Percentiles rank a stretch among this genome's conserved stretches.
Evolutionary conservation across 352 stramenopile genomes (phyloP).

Genomic region (Blastocystis sp.): DNA sequence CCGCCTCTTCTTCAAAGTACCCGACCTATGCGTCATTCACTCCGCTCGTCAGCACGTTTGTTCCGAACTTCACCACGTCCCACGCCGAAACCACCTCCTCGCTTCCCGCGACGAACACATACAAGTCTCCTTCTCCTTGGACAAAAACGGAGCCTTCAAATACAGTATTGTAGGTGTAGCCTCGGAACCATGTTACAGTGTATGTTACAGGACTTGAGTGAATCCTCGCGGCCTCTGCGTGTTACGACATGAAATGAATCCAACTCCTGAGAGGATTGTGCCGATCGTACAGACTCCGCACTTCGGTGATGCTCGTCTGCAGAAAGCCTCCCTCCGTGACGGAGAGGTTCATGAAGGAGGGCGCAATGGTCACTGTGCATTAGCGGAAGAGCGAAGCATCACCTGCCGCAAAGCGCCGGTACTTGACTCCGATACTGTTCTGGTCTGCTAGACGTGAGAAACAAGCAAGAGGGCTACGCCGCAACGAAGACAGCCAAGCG

Average conservation of each 20-base stretch:
- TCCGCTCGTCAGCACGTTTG: not conserved
- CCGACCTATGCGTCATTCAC: not conserved
- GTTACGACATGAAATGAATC: too few species aligned
- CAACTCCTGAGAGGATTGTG: not conserved
- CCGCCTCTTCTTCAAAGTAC: constrained; percentile 7
- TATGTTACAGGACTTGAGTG: too few species aligned
- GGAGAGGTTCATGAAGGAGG: not conserved
- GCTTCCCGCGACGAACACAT: not conserved
- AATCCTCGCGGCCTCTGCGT: too few species aligned
- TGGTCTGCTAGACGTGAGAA: not conserved
- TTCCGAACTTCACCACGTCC: constrained; percentile 13
- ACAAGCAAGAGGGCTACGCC: not conserved
- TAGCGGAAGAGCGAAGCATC: not conserved
- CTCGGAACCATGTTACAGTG: not conserved
- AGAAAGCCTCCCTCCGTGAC: not conserved
- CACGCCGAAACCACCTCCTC: not conserved
- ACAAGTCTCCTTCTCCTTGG: constrained; percentile 24
- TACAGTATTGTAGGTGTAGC: not conserved
- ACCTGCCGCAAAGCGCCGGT: constrained; percentile 26
- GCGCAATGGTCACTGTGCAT: constrained; percentile 23
- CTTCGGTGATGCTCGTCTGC: not conserved
- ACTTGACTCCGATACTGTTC: constrained; percentile 7
- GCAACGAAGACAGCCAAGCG: not conserved
- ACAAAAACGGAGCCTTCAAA: constrained; percentile 14
- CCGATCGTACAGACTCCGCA: not conserved